Conservation (phyloP, 2,329 filamentous ascomycete species). For the Fusarium sp. region DNA sequence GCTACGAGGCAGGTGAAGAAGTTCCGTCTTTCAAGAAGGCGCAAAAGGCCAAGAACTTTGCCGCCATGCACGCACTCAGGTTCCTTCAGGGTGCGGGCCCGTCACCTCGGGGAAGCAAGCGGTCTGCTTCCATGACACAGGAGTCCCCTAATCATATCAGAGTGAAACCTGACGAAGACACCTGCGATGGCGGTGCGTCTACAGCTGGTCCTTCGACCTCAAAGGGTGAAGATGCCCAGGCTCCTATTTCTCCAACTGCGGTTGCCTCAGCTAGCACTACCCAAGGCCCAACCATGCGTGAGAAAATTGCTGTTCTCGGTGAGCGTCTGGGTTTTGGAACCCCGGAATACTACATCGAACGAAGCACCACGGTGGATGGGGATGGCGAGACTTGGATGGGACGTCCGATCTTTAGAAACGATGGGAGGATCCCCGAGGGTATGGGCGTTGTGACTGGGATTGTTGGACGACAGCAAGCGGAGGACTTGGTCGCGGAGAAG, state of each 20-base stretch:
- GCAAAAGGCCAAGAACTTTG: constrained; percentile 66
- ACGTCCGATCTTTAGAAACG: constrained; percentile 51
- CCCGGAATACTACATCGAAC: constrained; percentile 53
- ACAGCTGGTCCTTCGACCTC: background rate
- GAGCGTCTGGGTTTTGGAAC: constrained; percentile 48
- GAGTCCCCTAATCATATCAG: constrained; percentile 20
- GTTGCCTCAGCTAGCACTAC: background rate
- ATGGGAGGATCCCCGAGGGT: constrained; percentile 48
- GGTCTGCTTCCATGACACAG: constrained; percentile 10
- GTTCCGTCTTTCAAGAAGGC: constrained; percentile 59
- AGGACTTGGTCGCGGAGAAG: constrained; percentile 55
- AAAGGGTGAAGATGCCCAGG: background rate
- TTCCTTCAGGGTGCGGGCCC: constrained; percentile 6
- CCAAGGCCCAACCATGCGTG: constrained; percentile 25
- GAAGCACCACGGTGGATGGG: constrained; percentile 30
- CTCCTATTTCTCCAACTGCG: background rate
- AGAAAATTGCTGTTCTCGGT: constrained; percentile 53
- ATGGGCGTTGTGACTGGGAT: constrained; percentile 53
- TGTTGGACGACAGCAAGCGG: constrained; percentile 53
- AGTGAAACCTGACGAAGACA: constrained; percentile 32
- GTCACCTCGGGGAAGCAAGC: constrained; percentile 17
- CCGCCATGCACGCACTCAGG: constrained; percentile 59
- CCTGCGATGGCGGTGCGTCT: constrained; percentile 20
- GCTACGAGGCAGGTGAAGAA: constrained; percentile 45
- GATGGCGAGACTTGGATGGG: constrained; percentile 55